These are phyloP conservation scores for Acacia crassicarpa DNA, from an alignment of 306 rosid species.

Conservation along the genomic window DNA sequence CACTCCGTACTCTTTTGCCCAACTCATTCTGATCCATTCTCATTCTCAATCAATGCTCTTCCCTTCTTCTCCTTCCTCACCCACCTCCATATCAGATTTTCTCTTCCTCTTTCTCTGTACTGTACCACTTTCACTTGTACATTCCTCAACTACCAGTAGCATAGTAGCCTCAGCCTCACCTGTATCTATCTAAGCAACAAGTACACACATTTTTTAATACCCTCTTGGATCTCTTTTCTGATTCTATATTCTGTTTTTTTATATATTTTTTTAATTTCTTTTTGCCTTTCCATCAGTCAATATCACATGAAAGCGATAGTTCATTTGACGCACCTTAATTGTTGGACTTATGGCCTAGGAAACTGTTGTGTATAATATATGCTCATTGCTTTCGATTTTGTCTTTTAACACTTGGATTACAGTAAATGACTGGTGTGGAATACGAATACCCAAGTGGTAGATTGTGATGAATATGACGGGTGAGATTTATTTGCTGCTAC, in stretches of 20 bases:
- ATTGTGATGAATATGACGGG: conserved; percentile 1
- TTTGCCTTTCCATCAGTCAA: conserved; percentile 29
- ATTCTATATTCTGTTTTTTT: neutral
- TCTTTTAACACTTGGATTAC: conserved; percentile 32
- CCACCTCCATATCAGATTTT: neutral
- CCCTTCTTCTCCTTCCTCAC: neutral
- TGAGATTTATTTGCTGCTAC: neutral
- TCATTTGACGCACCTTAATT: conserved; percentile 54
- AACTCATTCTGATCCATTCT: neutral
- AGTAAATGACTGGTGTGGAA: neutral
- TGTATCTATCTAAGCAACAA: neutral
- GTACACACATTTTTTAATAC: neutral
- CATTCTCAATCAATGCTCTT: neutral
- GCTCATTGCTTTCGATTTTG: conserved; percentile 38
- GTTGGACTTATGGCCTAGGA: conserved; percentile 29
- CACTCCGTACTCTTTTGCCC: neutral
- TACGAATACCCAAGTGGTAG: neutral
- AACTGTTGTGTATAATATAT: neutral
- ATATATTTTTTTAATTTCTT: neutral
- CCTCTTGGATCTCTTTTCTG: neutral
- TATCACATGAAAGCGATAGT: conserved; percentile 48
- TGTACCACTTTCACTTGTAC: neutral
- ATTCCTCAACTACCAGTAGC: neutral
- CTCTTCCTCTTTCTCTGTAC: neutral
- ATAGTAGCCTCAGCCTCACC: neutral